These are phyloP conservation scores for Dactylonectria macrodidyma DNA, from an alignment of 2,329 filamentous ascomycete species.

Conservation along the genomic window DNA sequence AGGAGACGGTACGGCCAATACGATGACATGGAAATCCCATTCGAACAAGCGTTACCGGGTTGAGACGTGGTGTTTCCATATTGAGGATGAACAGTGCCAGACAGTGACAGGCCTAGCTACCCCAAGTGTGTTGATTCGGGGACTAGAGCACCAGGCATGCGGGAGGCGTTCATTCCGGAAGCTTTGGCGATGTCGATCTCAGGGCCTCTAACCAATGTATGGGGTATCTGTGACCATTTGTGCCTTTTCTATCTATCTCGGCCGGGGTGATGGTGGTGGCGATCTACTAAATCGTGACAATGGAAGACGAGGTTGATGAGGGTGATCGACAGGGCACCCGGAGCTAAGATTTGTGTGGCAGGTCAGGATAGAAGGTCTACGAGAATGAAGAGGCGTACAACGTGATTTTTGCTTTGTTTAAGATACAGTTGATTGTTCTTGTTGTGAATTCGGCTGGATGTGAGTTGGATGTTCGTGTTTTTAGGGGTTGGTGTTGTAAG, in stretches of 20 bases:
- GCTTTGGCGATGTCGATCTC: slow-evolving; percentile 5
- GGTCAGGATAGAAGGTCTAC: background rate
- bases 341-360: background rate
- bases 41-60: background rate
- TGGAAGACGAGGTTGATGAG: slow-evolving; percentile 6
- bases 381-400: background rate
- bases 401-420: background rate
- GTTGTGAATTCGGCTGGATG: no score
- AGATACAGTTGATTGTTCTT: background rate
- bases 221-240: background rate
- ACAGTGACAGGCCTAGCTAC: background rate
- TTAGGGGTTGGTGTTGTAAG: background rate
- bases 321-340: slow-evolving; percentile 26
- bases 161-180: background rate
- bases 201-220: background rate
- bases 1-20: background rate
- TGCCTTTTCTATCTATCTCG: background rate
- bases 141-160: slow-evolving; percentile 6
- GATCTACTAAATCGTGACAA: slow-evolving; percentile 2
- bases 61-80: no score
- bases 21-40: background rate
- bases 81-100: background rate
- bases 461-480: no score
- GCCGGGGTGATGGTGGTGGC: background rate
- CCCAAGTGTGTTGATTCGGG: background rate